Conservation (phyloP, 208 protist genomes). For the Leishmania tarentolae region DNA sequence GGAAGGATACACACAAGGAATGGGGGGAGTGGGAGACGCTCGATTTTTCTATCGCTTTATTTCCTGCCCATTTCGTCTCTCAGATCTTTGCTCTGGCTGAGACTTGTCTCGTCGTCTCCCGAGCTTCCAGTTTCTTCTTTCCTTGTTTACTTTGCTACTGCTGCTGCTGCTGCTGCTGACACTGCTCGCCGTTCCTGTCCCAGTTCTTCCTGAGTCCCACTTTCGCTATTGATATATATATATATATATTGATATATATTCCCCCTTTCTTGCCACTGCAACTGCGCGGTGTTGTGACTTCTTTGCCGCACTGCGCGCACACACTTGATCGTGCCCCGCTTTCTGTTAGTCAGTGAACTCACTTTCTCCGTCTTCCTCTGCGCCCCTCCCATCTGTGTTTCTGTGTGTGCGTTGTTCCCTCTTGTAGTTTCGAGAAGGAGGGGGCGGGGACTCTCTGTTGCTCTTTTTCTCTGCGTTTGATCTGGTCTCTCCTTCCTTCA, state of each 20-base stretch:
- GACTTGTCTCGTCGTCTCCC: not conserved
- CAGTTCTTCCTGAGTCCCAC: not conserved
- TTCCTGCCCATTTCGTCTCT: not conserved
- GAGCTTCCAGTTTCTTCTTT: not conserved
- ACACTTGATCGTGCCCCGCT: not conserved
- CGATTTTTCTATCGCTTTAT: not conserved
- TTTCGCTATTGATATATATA: not conserved
- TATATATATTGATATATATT: no score
- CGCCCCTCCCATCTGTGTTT: not conserved
- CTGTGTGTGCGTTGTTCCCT: not conserved
- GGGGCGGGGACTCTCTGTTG: not conserved
- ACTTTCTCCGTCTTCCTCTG: not conserved
- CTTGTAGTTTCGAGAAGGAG: not conserved
- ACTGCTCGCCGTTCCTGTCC: constrained; percentile 3
- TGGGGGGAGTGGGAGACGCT: not conserved
- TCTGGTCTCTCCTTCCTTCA: not conserved
- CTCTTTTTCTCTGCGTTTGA: not conserved
- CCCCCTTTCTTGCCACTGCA: not conserved
- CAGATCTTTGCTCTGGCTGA: not conserved
- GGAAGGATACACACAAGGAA: no score
- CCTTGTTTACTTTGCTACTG: not conserved
- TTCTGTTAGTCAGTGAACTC: not conserved
- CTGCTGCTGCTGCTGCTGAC: not conserved
- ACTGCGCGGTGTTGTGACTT: not conserved
- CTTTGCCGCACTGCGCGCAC: not conserved